Base-by-base conservation (phyloP, 345 rosid species). In the Turritis glabra region DNA sequence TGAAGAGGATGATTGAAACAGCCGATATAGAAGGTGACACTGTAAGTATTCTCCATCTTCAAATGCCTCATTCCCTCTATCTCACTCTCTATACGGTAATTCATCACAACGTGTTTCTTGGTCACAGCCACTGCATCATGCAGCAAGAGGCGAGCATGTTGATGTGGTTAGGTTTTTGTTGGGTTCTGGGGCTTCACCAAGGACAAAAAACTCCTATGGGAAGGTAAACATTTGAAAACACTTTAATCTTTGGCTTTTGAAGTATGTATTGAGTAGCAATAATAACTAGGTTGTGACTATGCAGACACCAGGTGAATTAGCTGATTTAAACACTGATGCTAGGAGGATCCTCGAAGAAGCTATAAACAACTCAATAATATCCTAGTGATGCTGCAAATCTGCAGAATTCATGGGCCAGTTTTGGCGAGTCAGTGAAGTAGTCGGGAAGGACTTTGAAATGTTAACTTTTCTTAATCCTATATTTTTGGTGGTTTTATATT, bases 121-220 rank as follows among this genome's bases (percentile, higher is more conserved):
- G 51, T 59, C n/a, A 48, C 80, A 92, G 97, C 97, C 99, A 65
- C 92, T 95, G 66, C 99, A 95, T 80, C 97, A 91, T 48, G 97
- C 97, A 21, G 97, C 96, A 23, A 85, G 97, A 80, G 99, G 96
- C 59, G 97, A 90, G 44, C 99, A 95, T 63, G 84, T 64, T 23
- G 86, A 89, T 25, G 90, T 91, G 55, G 72, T 91, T 55, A 83
- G 87, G 38, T 79, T 84, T 75, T 83, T 95, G 76, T 81, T 95
- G 64, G 76, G 82, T 48, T 77, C 84, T 57, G 93, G 97, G 17
- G 93, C 97, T 71, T 89, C 92, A 51, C 81, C 85, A 7, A 79
- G 84, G 8, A 79, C 60, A 56, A 54, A 71, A 66, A 92, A 95
- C 82, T 33, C 76, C 7, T 89, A 78, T 59, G 97, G 88, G 33